These are phyloP conservation scores for Colletotrichum tabaci DNA, from an alignment of 2,329 filamentous ascomycete genomes.

Conservation along the genomic window DNA sequence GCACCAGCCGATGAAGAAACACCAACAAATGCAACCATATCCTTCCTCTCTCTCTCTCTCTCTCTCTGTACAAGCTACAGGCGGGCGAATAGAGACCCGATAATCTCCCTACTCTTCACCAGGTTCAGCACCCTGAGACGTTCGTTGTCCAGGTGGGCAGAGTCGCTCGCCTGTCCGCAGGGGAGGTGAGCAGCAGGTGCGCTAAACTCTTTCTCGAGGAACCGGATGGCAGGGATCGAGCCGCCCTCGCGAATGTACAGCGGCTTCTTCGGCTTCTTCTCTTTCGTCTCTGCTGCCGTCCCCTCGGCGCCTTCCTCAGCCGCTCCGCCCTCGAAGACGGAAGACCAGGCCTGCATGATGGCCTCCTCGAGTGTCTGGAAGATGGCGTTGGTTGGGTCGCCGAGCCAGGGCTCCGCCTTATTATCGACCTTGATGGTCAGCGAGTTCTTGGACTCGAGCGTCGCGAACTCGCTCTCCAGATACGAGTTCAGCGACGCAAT, in stretches of 20 bases:
- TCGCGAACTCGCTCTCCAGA: conserved; percentile 78
- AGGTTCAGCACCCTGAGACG: conserved; percentile 89
- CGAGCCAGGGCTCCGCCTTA: conserved; percentile 95
- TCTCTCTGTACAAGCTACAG: conserved; percentile 56
- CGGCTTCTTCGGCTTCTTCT: conserved; percentile 70
- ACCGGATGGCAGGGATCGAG: conserved; percentile 93
- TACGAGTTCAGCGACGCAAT: conserved; percentile 77
- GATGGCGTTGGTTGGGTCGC: conserved; percentile 90
- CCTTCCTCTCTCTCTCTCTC: too few species aligned
- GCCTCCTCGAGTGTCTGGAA: conserved; percentile 91
- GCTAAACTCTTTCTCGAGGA: conserved; percentile 92
- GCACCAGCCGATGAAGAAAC: too few species aligned
- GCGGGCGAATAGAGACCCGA: conserved; percentile 85
- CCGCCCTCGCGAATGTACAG: conserved; percentile 97
- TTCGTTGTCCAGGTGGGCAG: conserved; percentile 96
- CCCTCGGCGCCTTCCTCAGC: conserved; percentile 33
- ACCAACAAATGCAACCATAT: background rate
- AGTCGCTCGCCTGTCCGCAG: conserved; percentile 94
- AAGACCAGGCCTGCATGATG: conserved; percentile 87
- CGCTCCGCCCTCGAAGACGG: conserved; percentile 57
- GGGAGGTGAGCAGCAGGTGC: conserved; percentile 94
- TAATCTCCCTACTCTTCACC: conserved; percentile 92
- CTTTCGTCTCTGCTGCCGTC: conserved; percentile 7
- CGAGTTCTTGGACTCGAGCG: conserved; percentile 84
- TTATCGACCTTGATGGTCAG: conserved; percentile 90